A percentile compares a stretch with the other conserved stretches of the same genome.
phyloP scores from a whole-genome alignment of 495 filamentous ascomycete genomes.

The Penicillium malachiteum region DNA sequence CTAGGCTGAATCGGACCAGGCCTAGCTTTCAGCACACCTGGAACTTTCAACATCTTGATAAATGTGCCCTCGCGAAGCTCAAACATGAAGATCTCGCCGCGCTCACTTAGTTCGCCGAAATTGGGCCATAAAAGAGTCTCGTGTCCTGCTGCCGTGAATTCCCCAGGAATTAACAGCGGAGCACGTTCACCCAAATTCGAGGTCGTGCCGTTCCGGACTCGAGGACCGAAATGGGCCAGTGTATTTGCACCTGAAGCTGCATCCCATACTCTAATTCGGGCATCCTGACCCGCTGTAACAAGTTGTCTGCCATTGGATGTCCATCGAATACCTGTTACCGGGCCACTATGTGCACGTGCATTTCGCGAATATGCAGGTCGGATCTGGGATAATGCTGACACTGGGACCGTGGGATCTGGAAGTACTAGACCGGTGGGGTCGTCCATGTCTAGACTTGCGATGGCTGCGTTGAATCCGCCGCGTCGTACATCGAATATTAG shows the following conservation, averaged over 20 bases:
- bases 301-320: constrained; percentile 72
- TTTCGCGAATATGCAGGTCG: constrained; percentile 48
- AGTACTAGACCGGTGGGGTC: constrained; percentile 62
- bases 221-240: constrained; percentile 76
- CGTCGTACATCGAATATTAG: constrained; percentile 84
- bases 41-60: constrained; percentile 64
- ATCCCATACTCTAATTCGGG: constrained; percentile 82
- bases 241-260: constrained; percentile 76
- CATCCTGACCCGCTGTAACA: constrained; percentile 77
- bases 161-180: constrained; percentile 60
- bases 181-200: constrained; percentile 59
- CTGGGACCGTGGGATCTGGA: constrained; percentile 17
- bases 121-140: constrained; percentile 76
- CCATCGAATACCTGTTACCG: constrained; percentile 83
- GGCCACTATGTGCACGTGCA: constrained; percentile 66
- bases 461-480: constrained; percentile 55
- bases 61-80: constrained; percentile 73
- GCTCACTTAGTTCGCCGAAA: constrained; percentile 58
- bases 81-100: constrained; percentile 65
- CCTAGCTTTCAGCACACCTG: constrained; percentile 49
- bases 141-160: constrained; percentile 47
- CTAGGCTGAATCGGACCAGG: constrained; percentile 30
- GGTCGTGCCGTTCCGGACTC: constrained; percentile 61
- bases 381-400: constrained; percentile 28
- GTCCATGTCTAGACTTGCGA: constrained; percentile 78